Evolutionary conservation across 768 basidiomycete species (phyloP), one percentile per base, ranked within the genome.

Genomic region (Pulveroboletus sp.): DNA sequence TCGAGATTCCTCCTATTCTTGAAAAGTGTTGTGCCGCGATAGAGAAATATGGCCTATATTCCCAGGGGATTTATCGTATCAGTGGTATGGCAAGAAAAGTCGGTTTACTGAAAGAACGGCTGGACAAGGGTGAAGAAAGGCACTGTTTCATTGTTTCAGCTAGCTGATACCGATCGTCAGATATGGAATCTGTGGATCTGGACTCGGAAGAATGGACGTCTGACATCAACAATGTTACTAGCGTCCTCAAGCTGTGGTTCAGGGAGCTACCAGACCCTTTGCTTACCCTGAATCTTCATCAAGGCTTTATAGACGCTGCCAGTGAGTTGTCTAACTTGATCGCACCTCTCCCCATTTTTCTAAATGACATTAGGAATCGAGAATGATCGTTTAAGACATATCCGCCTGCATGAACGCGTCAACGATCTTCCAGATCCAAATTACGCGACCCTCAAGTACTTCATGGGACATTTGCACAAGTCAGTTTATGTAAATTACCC

Each of bases 381-480:
- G 46, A 97, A 95, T 61, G 94, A 97, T 57, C 83, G 95, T 43
- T 73, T 98, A 56, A 81, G 95, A 50, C 95, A 98, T 61, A 98
- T 99, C 55, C 83, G 94, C 42, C 72, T 98, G 44, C 97, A 99
- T 62, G 97, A 98, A 64, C 84, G 94, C 39, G 94, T 99, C 39
- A 99, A 99, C 61, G 95, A 97, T 56, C 77, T 99, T 45, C 95
- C 97, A 12, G 97, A 99, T 70, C 81, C 97, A n/a, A 97, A 98
- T 68, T 99, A 99, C 62, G 91, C 97, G 2, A 95, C 95, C 2
- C 75, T 98, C 43, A 97, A 98, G 65, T 97, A 80, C 67, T 88
- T 98, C 68, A 76, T 99, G 75, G 93, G 90, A 12, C 97, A 99
- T 71, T 73, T 99, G 52, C 79, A 97, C 70, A 83, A 79, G 94